phyloP scores from a whole-genome alignment of 768 basidiomycete species.

The Clitopilus passeckerianus region DNA sequence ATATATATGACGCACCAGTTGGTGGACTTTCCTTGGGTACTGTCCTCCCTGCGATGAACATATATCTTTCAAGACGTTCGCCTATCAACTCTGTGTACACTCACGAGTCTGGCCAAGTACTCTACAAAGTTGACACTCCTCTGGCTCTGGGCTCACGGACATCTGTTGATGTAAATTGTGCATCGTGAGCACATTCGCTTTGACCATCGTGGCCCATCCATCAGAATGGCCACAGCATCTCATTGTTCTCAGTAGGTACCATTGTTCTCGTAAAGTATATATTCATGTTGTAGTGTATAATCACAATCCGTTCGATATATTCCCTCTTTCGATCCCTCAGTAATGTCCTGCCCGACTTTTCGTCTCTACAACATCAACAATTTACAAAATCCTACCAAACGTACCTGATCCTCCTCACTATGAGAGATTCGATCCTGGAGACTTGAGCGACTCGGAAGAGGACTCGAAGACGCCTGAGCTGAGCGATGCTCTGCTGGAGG shows the following conservation, averaged over 20 bases:
- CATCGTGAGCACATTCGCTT: no score
- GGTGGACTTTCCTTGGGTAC: not conserved
- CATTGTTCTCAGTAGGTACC: no score
- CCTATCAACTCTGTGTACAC: constrained; percentile 12
- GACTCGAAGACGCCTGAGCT: constrained; percentile 2
- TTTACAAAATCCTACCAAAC: not conserved
- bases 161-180: no score
- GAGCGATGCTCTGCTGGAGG: constrained; percentile 13
- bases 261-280: no score
- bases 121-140: constrained; percentile 12
- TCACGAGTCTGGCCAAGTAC: constrained; percentile 12
- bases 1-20: no score
- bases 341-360: no score
- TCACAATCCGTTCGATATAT: no score
- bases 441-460: not conserved
- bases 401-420: not conserved
- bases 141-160: constrained; percentile 13
- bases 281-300: no score
- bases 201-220: no score
- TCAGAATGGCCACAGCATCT: no score
- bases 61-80: constrained; percentile 16
- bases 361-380: not conserved
- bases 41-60: not conserved
- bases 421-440: not conserved
- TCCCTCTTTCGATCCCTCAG: no score